A percentile compares a stretch with the other conserved stretches of the same genome.
Conservation (phyloP, 805 yeast species). For the Ogataea ganodermae region DNA sequence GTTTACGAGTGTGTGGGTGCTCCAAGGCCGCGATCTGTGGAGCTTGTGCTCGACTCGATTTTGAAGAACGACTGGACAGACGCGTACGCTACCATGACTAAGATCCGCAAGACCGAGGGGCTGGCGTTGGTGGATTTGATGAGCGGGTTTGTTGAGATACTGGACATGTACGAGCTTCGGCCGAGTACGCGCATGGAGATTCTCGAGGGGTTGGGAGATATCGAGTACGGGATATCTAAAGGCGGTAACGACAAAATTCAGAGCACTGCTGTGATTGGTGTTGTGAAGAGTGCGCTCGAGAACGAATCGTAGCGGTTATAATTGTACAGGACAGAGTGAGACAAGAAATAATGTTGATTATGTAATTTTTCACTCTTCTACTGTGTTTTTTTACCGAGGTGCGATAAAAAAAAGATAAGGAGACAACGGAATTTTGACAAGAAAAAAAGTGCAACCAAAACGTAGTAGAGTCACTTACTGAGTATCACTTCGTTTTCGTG, state of each 20-base stretch:
- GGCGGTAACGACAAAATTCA: conserved; percentile 94
- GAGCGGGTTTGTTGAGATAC: conserved; percentile 69
- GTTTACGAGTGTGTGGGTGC: conserved; percentile 95
- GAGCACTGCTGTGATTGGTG: conserved; percentile 86
- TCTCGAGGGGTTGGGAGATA: conserved; percentile 73
- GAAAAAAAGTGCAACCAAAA: not conserved
- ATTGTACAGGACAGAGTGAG: not conserved
- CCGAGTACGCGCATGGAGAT: conserved; percentile 62
- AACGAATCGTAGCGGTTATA: conserved; percentile 31
- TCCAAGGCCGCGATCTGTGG: conserved; percentile 86
- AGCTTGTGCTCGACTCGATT: conserved; percentile 71
- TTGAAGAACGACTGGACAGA: conserved; percentile 88
- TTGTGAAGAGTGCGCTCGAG: conserved; percentile 69
- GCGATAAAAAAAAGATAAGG: not conserved
- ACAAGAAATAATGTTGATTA: not conserved
- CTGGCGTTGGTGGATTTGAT: conserved; percentile 86
- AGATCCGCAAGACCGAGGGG: conserved; percentile 72
- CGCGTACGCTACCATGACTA: conserved; percentile 64
- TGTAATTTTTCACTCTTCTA: not conserved
- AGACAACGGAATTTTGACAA: not conserved
- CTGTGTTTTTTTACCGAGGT: not conserved
- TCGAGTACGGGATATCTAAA: conserved; percentile 86
- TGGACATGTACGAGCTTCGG: conserved; percentile 68
- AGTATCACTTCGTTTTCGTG: too few relatives aligned
- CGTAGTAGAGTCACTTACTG: too few relatives aligned